Conservation (phyloP, 2,329 filamentous ascomycete species). For the Xylogone sp. region DNA sequence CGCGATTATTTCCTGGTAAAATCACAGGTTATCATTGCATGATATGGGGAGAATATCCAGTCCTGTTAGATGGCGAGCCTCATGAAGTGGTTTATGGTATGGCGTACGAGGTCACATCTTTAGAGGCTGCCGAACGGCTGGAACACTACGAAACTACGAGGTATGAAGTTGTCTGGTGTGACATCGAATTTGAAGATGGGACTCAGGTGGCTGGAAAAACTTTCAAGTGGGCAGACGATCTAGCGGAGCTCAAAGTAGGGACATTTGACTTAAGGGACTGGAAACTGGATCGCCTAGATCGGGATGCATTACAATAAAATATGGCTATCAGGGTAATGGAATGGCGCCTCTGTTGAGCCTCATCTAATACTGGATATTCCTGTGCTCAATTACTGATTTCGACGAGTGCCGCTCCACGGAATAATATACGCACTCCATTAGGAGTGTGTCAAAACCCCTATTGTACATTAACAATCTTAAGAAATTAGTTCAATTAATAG, state of each 20-base stretch:
- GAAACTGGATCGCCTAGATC: conserved; percentile 1
- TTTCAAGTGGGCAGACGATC: neutral
- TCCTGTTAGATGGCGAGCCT: conserved; percentile 12
- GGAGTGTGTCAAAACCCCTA: no score
- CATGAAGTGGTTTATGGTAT: conserved; percentile 11
- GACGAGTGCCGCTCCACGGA: no score
- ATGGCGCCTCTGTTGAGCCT: no score
- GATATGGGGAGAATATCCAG: conserved; percentile 31
- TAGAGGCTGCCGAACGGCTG: neutral
- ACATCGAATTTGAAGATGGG: conserved; percentile 4
- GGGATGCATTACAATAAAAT: neutral
- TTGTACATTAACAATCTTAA: no score
- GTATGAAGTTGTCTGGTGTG: neutral
- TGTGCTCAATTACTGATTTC: no score
- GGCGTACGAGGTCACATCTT: conserved; percentile 11
- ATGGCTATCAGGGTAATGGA: no score
- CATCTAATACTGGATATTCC: no score
- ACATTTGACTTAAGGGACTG: conserved; percentile 5
- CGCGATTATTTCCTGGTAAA: conserved; percentile 16
- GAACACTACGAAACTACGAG: neutral
- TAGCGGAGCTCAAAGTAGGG: neutral
- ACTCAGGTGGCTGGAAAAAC: conserved; percentile 1
- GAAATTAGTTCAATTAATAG: no score
- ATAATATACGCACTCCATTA: no score
- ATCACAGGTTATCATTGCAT: conserved; percentile 24